phyloP scores from a whole-genome alignment of 371 early-diverging fungal species.

The Rhizomucor pusillus region DNA sequence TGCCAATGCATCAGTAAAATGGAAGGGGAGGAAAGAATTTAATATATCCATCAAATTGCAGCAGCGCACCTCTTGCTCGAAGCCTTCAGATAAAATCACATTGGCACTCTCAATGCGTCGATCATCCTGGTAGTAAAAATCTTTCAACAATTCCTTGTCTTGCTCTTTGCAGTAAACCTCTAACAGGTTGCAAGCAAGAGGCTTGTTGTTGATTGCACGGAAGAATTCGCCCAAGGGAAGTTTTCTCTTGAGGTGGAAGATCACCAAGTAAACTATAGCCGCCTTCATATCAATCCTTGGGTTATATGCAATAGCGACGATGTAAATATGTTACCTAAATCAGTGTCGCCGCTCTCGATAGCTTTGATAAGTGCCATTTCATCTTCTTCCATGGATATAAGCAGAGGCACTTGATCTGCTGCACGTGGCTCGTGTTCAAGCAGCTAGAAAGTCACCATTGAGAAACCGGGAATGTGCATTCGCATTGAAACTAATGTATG shows the following conservation, averaged over 20 bases:
- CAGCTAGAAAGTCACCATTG: constrained; percentile 33
- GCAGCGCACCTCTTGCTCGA: constrained; percentile 45
- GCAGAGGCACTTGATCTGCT: constrained; percentile 89
- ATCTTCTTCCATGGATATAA: constrained; percentile 92
- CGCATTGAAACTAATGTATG: too few species aligned
- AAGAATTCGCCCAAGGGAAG: constrained; percentile 87
- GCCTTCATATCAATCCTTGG: too few species aligned
- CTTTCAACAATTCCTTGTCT: constrained; percentile 75
- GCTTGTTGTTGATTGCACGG: constrained; percentile 76
- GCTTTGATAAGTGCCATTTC: constrained; percentile 86
- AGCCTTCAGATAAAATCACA: constrained; percentile 58
- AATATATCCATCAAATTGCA: neutral
- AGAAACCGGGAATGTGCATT: too few species aligned
- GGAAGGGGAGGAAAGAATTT: neutral
- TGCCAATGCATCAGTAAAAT: too few species aligned
- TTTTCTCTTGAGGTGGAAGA: constrained; percentile 86
- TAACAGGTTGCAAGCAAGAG: constrained; percentile 77
- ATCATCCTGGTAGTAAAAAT: constrained; percentile 97
- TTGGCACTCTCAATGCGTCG: constrained; percentile 74
- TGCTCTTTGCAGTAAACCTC: constrained; percentile 81
- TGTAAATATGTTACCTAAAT: constrained; percentile 62
- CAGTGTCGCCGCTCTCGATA: constrained; percentile 92
- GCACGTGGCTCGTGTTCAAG: constrained; percentile 94
- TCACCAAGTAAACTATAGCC: constrained; percentile 86
- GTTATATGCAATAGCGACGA: neutral